Percentiles rank a stretch among this genome's conserved stretches.
phyloP scores from a whole-genome alignment of 768 basidiomycete species.

The Pleurotus ostreatus region DNA sequence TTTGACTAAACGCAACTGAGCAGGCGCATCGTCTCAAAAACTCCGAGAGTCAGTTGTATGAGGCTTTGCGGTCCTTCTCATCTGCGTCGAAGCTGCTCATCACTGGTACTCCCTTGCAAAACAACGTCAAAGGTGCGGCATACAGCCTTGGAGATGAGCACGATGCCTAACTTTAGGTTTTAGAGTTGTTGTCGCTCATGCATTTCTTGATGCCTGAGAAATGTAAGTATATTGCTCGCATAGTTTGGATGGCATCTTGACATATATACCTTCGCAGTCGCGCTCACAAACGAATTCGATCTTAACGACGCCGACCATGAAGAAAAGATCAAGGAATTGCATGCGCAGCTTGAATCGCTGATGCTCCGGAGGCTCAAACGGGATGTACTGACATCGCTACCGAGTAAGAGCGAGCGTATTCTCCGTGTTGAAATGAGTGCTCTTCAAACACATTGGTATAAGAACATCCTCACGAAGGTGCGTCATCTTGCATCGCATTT shows the following conservation, averaged over 20 bases:
- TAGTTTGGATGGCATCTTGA: too few relatives aligned
- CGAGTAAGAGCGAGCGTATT: slow-evolving; percentile 98
- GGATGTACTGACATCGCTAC: slow-evolving; percentile 93
- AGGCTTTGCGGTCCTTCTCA: slow-evolving; percentile 85
- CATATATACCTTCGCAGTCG: slow-evolving; percentile 47
- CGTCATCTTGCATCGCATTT: not conserved
- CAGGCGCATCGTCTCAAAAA: slow-evolving; percentile 98
- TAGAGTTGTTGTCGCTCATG: slow-evolving; percentile 95
- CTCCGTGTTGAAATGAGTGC: slow-evolving; percentile 96
- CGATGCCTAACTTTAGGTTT: slow-evolving; percentile 10
- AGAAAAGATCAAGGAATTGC: slow-evolving; percentile 91
- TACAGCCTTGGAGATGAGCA: not conserved
- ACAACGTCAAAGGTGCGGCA: slow-evolving; percentile 89
- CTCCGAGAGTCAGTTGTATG: slow-evolving; percentile 94
- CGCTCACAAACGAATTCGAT: slow-evolving; percentile 93
- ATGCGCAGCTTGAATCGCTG: slow-evolving; percentile 85
- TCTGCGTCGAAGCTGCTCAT: slow-evolving; percentile 93
- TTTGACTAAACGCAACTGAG: slow-evolving; percentile 13
- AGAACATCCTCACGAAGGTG: slow-evolving; percentile 94
- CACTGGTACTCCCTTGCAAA: slow-evolving; percentile 97
- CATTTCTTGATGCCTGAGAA: slow-evolving; percentile 99
- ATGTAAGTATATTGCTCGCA: slow-evolving; percentile 47
- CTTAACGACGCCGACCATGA: slow-evolving; percentile 92
- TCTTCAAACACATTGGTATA: slow-evolving; percentile 97
- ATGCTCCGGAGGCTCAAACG: slow-evolving; percentile 95